phyloP scores from a whole-genome alignment of 805 yeast genomes.

The Spathaspora arborariae region DNA sequence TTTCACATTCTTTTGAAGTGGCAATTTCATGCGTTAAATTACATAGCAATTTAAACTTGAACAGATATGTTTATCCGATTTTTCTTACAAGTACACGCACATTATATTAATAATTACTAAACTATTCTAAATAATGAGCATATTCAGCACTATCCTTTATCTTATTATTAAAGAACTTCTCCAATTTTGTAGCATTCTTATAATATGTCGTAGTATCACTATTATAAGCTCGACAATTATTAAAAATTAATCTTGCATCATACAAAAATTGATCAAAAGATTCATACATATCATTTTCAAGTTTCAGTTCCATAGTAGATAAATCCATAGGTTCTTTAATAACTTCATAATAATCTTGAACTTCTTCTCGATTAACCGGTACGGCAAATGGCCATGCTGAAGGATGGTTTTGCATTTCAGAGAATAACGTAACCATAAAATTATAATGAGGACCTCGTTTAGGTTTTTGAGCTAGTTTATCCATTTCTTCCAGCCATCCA shows the following conservation, averaged over 20 bases:
- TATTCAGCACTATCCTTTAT: constrained; percentile 91
- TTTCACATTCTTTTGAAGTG: too few relatives aligned
- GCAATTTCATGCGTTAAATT: too few relatives aligned
- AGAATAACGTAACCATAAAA: constrained; percentile 81
- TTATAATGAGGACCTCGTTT: constrained; percentile 93
- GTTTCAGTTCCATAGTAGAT: constrained; percentile 89
- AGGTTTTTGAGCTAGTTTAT: constrained; percentile 90
- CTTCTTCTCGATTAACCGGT: constrained; percentile 92
- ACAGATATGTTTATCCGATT: too few relatives aligned
- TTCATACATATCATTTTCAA: constrained; percentile 88
- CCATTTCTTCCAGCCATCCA: constrained; percentile 99
- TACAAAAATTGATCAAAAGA: constrained; percentile 87
- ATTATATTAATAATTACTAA: not conserved
- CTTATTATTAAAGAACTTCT: constrained; percentile 79
- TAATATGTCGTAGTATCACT: constrained; percentile 92
- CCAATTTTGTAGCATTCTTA: constrained; percentile 91
- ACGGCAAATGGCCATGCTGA: constrained; percentile 97
- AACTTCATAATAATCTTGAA: constrained; percentile 92
- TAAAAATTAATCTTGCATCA: constrained; percentile 81
- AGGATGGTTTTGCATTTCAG: constrained; percentile 90
- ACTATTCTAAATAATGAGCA: constrained; percentile 64
- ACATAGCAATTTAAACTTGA: too few relatives aligned
- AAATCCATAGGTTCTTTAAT: constrained; percentile 98
- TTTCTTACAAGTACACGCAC: too few relatives aligned
- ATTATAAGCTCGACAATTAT: constrained; percentile 89